Evolutionary conservation across 225 moss, liverwort and hornwort genomes (phyloP).

Genomic region (Rhytidiadelphus loreus): DNA sequence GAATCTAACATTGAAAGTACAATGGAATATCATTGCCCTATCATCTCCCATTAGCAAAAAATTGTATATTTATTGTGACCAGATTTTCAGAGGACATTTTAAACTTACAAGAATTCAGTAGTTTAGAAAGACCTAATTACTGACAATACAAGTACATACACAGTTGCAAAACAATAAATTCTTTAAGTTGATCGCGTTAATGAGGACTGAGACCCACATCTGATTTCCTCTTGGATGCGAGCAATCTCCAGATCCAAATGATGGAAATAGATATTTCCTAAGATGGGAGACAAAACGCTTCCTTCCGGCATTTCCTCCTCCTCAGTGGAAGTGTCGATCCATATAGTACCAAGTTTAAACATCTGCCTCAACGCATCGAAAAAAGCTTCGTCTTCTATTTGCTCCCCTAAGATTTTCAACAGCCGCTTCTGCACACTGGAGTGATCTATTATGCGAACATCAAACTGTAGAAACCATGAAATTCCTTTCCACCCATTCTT

Average conservation of each 20-base stretch:
- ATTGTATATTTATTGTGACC: no score
- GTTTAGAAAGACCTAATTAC: no score
- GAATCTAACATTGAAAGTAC: background rate
- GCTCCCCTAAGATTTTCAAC: conserved; percentile 11
- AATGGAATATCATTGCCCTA: background rate
- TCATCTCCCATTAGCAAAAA: background rate
- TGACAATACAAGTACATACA: background rate
- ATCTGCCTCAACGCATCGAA: conserved; percentile 22
- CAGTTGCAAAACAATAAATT: background rate
- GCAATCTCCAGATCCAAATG: conserved; percentile 33
- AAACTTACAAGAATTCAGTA: background rate
- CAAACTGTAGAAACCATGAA: conserved; percentile 48
- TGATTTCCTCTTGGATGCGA: conserved; percentile 25
- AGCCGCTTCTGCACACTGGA: conserved; percentile 22
- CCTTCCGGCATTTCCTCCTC: conserved; percentile 37
- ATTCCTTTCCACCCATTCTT: conserved; percentile 42
- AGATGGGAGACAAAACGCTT: conserved; percentile 33
- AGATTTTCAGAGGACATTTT: background rate
- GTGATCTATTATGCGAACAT: conserved; percentile 29
- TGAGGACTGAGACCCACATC: background rate
- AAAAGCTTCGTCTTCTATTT: conserved; percentile 25
- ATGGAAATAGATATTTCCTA: conserved; percentile 32
- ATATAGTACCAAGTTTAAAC: conserved; percentile 20
- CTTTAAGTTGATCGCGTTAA: background rate
- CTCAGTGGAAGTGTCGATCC: conserved; percentile 10